phyloP scores from a whole-genome alignment of 306 rosid genomes.

The Lathyrus oleraceus region DNA sequence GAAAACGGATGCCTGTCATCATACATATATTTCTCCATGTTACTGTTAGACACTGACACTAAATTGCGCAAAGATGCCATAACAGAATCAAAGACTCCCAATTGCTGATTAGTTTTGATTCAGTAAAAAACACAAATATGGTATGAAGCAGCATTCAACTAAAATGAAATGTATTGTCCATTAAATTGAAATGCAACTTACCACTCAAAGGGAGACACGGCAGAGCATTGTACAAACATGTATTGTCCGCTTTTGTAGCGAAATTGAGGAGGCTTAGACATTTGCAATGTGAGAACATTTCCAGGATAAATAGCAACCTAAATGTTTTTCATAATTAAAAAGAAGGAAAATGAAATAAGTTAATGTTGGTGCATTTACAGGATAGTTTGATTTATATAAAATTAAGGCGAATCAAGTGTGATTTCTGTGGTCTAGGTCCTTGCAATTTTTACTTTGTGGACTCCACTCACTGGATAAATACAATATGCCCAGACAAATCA shows the following conservation, averaged over 20 bases:
- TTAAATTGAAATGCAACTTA: conserved; percentile 40
- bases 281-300: conserved; percentile 90
- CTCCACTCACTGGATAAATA: conserved; percentile 3
- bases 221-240: conserved; percentile 99
- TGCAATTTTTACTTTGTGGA: conserved; percentile 1
- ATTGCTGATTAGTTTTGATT: not conserved
- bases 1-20: conserved; percentile 95
- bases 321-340: conserved; percentile 27
- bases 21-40: conserved; percentile 34
- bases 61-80: conserved; percentile 9
- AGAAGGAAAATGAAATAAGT: not conserved
- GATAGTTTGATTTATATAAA: conserved; percentile 1
- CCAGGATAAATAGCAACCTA: conserved; percentile 99
- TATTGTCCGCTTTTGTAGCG: conserved; percentile 95
- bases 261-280: conserved; percentile 95
- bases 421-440: conserved; percentile 6
- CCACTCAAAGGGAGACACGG: conserved; percentile 98
- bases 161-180: not conserved
- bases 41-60: not conserved
- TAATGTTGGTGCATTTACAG: conserved; percentile 7
- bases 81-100: not conserved
- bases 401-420: not conserved
- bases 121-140: not conserved
- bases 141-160: conserved; percentile 13
- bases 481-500: not conserved